Evolutionary conservation across 768 basidiomycete genomes (phyloP).

Genomic region (Hemileccinum impolitum): DNA sequence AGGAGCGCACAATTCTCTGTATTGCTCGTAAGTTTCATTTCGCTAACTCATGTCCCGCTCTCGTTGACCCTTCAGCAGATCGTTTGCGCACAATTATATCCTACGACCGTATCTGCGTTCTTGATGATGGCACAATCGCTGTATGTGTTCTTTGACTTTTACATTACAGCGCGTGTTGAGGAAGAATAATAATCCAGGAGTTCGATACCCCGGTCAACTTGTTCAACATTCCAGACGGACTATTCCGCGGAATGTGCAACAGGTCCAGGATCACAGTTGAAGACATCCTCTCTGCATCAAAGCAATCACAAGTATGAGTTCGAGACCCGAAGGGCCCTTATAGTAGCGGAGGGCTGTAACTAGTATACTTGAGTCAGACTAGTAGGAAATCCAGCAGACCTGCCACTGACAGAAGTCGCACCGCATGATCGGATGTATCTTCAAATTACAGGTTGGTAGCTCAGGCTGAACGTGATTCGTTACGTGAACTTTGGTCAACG

Average conservation of each 20-base stretch:
- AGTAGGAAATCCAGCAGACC: no score
- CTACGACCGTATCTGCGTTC: slow-evolving; percentile 86
- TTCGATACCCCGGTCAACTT: slow-evolving; percentile 75
- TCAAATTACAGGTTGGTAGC: no score
- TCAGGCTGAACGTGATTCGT: no score
- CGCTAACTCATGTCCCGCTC: not conserved
- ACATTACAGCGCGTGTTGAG: not conserved
- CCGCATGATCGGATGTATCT: no score
- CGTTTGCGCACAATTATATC: slow-evolving; percentile 83
- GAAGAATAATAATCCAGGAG: slow-evolving; percentile 43
- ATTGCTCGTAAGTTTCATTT: slow-evolving; percentile 66
- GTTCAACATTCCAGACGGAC: slow-evolving; percentile 53
- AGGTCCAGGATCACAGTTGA: slow-evolving; percentile 71
- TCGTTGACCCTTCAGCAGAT: slow-evolving; percentile 40
- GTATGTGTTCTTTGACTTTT: slow-evolving; percentile 36
- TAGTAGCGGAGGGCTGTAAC: no score
- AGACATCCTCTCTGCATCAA: slow-evolving; percentile 45
- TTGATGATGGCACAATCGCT: slow-evolving; percentile 75
- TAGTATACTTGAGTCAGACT: no score
- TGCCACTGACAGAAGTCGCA: no score
- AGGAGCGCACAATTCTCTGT: slow-evolving; percentile 79
- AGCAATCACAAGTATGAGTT: no score
- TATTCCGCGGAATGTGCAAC: slow-evolving; percentile 86
- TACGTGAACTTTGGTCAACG: no score
- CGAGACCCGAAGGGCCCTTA: no score